These are phyloP conservation scores for Yamadazyma triangularis DNA, from an alignment of 1,139 yeast species.

Conservation along the genomic window DNA sequence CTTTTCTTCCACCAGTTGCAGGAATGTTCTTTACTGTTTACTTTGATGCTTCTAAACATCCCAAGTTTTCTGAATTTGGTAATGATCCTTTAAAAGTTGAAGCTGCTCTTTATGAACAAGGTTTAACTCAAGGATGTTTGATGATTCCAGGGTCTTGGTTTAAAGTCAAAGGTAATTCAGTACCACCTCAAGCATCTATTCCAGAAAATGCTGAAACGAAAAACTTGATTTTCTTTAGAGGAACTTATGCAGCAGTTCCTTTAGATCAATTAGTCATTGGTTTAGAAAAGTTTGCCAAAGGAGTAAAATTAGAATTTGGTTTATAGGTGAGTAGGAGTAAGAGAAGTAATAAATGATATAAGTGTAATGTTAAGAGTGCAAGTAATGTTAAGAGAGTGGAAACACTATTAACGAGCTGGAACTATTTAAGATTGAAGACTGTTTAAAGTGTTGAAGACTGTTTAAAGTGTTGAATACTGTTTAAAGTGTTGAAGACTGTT, in stretches of 20 bases:
- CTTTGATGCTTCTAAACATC: slow-evolving; percentile 77
- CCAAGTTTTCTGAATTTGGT: slow-evolving; percentile 50
- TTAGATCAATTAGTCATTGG: slow-evolving; percentile 57
- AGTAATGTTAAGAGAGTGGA: too few relatives aligned
- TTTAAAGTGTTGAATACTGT: too few relatives aligned
- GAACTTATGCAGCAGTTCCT: slow-evolving; percentile 85
- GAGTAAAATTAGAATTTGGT: slow-evolving; percentile 40
- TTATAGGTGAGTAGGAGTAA: too few relatives aligned
- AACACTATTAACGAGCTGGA: too few relatives aligned
- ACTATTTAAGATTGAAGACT: too few relatives aligned
- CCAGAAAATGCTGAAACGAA: slow-evolving; percentile 30
- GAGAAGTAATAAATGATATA: too few relatives aligned
- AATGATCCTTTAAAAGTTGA: slow-evolving; percentile 62
- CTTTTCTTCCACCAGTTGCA: slow-evolving; percentile 73
- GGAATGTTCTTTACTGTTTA: slow-evolving; percentile 90
- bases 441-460: too few relatives aligned
- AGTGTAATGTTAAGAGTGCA: too few relatives aligned
- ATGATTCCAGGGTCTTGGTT: slow-evolving; percentile 94
- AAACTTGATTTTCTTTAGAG: slow-evolving; percentile 69
- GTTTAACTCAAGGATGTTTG: slow-evolving; percentile 61
- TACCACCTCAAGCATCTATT: slow-evolving; percentile 45
- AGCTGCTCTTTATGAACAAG: slow-evolving; percentile 57
- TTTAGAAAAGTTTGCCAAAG: slow-evolving; percentile 60
- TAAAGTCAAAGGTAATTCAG: slow-evolving; percentile 42
- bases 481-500: too few relatives aligned